Evolutionary conservation across 2,329 filamentous ascomycete genomes (phyloP), one percentile per base, ranked within the genome.

Genomic region (Emericellopsis cladophorae): DNA sequence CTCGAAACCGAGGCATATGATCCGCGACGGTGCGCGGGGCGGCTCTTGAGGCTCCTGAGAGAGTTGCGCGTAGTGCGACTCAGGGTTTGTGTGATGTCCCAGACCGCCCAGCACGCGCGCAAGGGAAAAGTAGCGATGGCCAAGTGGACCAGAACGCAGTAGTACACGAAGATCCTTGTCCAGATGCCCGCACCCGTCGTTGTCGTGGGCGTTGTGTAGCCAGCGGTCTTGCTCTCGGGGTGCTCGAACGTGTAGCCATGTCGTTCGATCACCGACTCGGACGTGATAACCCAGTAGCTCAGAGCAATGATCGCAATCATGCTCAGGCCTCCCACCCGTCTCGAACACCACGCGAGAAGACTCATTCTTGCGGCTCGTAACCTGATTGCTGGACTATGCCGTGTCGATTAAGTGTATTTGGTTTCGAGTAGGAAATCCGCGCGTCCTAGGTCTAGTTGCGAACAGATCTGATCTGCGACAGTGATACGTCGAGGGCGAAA

Each of bases 51-150:
- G 21, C 70, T 62, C 48, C 61, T 62, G 37, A 72, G 55, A 4
- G 65, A 61, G 48, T 64, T 66, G 56, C 59, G 31, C 7, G 29
- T 29, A 64, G 68, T 46, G 63, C 41, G 31, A 23, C n/a, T 65
- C 39, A 79, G 56, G 45, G 60, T 64, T 22, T 59, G 58, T 14
- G 74, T 76, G 41, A 81, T 65, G 50, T 70, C 69, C 64, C 70
- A 72, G 39, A 80, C 66, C 14, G 76, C 70, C 64, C 68, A 81
- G 57, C 70, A 76, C 21, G 76, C 73, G 44, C 79, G 71, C 6
- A 79, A 51, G 18, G 78, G 76, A 49, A 84, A 84, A 26, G 69
- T 55, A 46, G 75, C 72, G 49, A 81, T 77, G 41, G 82, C 62
- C 41, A 76, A 43, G 55, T 85, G 81, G 42, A 84, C 71, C 29